phyloP scores from a whole-genome alignment of 2,329 filamentous ascomycete species.

The Endothia cerciana region DNA sequence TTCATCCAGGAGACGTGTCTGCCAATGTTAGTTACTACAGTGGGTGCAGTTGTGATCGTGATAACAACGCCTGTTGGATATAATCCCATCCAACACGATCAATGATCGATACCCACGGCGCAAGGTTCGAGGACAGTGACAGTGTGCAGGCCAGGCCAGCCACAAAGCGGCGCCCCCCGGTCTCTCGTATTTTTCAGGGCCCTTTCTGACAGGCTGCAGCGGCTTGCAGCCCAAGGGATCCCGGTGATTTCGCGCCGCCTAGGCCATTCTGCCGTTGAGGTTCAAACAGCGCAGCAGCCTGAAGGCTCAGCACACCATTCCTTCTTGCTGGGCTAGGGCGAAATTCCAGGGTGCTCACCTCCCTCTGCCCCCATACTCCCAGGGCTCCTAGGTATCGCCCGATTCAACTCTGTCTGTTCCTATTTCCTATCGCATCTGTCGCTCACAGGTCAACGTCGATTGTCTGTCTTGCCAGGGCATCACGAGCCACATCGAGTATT shows the following conservation, averaged over 20 bases:
- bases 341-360: conserved; percentile 11
- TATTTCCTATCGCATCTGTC: conserved; percentile 3
- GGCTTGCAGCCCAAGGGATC: not conserved
- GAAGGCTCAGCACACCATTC: conserved; percentile 11
- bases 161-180: not conserved
- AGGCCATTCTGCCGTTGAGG: not conserved
- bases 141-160: no score
- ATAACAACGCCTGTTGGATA: no score
- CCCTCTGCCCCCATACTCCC: not conserved
- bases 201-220: conserved; percentile 9
- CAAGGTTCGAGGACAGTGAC: no score
- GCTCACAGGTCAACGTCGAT: not conserved
- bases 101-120: not conserved
- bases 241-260: not conserved
- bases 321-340: conserved; percentile 11
- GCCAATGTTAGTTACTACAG: no score
- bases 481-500: not conserved
- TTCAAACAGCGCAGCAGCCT: not conserved
- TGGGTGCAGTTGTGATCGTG: no score
- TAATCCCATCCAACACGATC: no score
- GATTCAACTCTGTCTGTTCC: conserved; percentile 4
- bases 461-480: conserved; percentile 4
- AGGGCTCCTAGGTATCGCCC: not conserved
- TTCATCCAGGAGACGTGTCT: no score
- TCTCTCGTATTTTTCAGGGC: conserved; percentile 6